These are phyloP conservation scores for Dillenia suffruticosa DNA, from an alignment of 164 flowering plant species.

Conservation along the genomic window DNA sequence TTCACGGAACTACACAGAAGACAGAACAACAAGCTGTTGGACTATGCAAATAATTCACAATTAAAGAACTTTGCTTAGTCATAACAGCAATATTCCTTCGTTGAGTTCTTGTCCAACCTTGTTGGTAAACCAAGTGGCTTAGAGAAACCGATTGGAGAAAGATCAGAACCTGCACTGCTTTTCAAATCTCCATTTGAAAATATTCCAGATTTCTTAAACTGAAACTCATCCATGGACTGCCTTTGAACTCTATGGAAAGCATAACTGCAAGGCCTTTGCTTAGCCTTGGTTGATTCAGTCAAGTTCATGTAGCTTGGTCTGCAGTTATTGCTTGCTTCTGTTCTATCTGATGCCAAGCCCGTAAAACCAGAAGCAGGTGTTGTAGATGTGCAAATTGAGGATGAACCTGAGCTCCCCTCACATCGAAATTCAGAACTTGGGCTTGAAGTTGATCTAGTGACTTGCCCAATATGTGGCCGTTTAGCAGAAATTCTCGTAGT, in stretches of 20 bases:
- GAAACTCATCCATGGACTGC: conserved; percentile 81
- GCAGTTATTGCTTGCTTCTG: conserved; percentile 33
- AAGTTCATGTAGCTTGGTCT: conserved; percentile 72
- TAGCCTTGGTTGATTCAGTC: conserved; percentile 81
- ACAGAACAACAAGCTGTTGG: conserved; percentile 67
- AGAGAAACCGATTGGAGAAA: conserved; percentile 28
- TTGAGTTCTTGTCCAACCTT: conserved; percentile 38
- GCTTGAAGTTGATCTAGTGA: conserved; percentile 65
- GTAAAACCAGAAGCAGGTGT: conserved; percentile 72
- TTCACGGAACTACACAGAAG: conserved; percentile 9
- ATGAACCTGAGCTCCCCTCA: conserved; percentile 77
- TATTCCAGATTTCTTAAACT: conserved; percentile 48
- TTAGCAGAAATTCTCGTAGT: conserved; percentile 76
- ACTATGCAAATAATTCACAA: conserved; percentile 7
- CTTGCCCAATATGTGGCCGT: conserved; percentile 48
- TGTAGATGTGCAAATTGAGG: conserved; percentile 69
- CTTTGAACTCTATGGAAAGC: conserved; percentile 36
- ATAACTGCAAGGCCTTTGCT: conserved; percentile 37
- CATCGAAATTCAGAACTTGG: conserved; percentile 68
- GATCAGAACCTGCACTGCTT: conserved; percentile 49
- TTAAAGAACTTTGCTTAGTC: conserved; percentile 13
- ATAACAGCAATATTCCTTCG: conserved; percentile 27
- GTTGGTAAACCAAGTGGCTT: conserved; percentile 33
- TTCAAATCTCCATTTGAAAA: conserved; percentile 46
- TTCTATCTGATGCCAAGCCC: conserved; percentile 38